A percentile compares a stretch with the other conserved stretches of the same genome.
Conservation (phyloP, 108 stramenopile species). For the Aurantiochytrium sp. region DNA sequence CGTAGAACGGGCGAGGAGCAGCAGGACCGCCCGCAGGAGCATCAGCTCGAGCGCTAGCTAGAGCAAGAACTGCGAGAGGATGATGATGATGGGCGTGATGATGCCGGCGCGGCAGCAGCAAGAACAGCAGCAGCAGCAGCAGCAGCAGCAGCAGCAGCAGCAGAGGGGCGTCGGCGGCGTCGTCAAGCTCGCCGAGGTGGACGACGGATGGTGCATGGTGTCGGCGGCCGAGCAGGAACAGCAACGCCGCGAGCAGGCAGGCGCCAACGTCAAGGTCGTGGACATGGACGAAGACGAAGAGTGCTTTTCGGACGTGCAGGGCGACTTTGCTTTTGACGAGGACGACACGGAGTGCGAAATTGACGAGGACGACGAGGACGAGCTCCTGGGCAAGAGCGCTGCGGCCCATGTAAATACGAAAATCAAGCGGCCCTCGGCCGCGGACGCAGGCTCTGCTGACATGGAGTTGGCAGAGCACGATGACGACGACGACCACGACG, state of each 20-base stretch:
- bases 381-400: not conserved
- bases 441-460: not conserved
- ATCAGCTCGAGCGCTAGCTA: too few relatives aligned
- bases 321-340: not conserved
- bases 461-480: not conserved
- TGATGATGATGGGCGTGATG: too few relatives aligned
- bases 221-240: not conserved
- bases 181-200: constrained; percentile 19
- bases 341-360: constrained; percentile 1
- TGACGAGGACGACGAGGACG: not conserved
- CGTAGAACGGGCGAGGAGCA: too few relatives aligned
- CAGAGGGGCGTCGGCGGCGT: not conserved
- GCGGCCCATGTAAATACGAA: not conserved
- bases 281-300: constrained; percentile 1
- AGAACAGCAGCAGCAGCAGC: not conserved
- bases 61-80: too few relatives aligned
- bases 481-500: not conserved
- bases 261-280: not conserved
- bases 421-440: not conserved
- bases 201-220: constrained; percentile 32
- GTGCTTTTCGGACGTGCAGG: not conserved
- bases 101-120: not conserved
- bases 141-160: not conserved
- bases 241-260: not conserved
- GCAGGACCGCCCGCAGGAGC: too few relatives aligned